Percentiles rank a stretch among this genome's conserved stretches.
These are phyloP conservation scores for Thelonectria olida DNA, from an alignment of 2,329 filamentous ascomycete genomes.

Conservation along the genomic window DNA sequence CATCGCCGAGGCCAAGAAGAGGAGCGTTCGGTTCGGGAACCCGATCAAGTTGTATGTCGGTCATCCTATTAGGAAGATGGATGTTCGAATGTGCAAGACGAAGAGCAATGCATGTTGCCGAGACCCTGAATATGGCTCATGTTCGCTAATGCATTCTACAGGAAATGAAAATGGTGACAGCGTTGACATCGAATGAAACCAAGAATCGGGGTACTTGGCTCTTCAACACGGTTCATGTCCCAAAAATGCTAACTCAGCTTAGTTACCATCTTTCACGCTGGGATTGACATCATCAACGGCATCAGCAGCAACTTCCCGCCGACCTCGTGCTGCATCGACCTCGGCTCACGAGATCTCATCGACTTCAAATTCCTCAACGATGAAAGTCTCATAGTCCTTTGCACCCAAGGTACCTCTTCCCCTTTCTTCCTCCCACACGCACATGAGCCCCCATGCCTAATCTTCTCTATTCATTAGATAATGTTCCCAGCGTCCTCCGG, in stretches of 20 bases:
- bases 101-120: conserved; percentile 44
- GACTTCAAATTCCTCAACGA: conserved; percentile 77
- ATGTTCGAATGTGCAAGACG: conserved; percentile 64
- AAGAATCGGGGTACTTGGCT: conserved; percentile 48
- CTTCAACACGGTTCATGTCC: neutral
- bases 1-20: conserved; percentile 74
- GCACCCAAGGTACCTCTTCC: conserved; percentile 50
- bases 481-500: conserved; percentile 39
- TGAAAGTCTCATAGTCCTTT: conserved; percentile 66
- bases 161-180: conserved; percentile 51
- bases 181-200: conserved; percentile 50
- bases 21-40: conserved; percentile 73
- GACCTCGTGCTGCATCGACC: conserved; percentile 51
- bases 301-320: conserved; percentile 60
- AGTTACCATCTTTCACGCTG: conserved; percentile 68
- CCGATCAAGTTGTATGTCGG: conserved; percentile 57
- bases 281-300: conserved; percentile 64
- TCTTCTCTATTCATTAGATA: conserved; percentile 32
- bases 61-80: conserved; percentile 58
- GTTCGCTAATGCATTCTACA: conserved; percentile 35
- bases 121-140: neutral
- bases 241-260: neutral
- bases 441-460: neutral
- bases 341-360: conserved; percentile 56
- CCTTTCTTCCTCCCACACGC: too few relatives aligned